Percentiles rank a stretch among this genome's conserved stretches.
Evolutionary conservation across 225 moss, liverwort and hornwort species (phyloP).

Genomic region (Ulota crispa): DNA sequence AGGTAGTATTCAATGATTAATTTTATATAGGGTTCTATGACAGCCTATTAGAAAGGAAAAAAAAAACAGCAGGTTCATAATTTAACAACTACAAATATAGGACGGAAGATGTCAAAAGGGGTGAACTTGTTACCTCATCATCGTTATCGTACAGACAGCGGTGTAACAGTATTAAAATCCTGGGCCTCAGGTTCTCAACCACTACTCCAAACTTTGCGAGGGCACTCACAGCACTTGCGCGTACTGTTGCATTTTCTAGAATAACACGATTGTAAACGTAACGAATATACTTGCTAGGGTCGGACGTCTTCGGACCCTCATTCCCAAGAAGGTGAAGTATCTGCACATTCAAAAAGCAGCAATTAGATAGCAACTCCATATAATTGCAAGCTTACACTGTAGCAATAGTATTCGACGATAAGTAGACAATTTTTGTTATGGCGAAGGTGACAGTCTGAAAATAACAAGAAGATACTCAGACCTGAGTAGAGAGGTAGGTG

Average conservation of each 20-base stretch:
- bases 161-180: slow-evolving; percentile 75
- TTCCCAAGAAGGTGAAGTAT: slow-evolving; percentile 94
- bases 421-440: not conserved
- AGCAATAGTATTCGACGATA: not conserved
- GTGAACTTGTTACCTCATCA: slow-evolving; percentile 61
- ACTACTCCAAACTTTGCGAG: slow-evolving; percentile 84
- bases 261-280: slow-evolving; percentile 90
- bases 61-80: not conserved
- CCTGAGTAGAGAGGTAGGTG: slow-evolving; percentile 94
- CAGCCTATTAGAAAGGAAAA: not conserved
- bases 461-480: slow-evolving; percentile 22
- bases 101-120: not conserved
- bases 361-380: not conserved
- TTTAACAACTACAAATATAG: not conserved
- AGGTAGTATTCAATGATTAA: not conserved
- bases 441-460: not conserved
- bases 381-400: not conserved
- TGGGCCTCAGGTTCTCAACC: slow-evolving; percentile 70
- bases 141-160: slow-evolving; percentile 90
- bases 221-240: slow-evolving; percentile 95
- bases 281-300: slow-evolving; percentile 94
- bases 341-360: slow-evolving; percentile 35
- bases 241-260: slow-evolving; percentile 93
- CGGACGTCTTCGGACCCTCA: slow-evolving; percentile 84
- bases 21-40: not conserved